phyloP scores from a whole-genome alignment of 257 asterid genomes.

The Penstemon davidsonii region DNA sequence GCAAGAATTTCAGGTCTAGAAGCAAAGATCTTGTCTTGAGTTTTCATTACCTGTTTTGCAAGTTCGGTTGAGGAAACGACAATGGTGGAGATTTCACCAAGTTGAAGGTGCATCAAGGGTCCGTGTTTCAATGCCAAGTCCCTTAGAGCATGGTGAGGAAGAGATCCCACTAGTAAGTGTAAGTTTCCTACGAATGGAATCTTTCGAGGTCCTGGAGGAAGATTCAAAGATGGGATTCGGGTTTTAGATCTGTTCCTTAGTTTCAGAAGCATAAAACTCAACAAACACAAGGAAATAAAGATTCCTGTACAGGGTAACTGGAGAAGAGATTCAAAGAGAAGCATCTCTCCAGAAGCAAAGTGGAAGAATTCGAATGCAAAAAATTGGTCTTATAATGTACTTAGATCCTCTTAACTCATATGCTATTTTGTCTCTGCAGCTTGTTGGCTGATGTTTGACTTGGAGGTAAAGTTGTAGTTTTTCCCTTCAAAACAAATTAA shows the following conservation, averaged over 20 bases:
- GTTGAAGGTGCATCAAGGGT: conserved; percentile 34
- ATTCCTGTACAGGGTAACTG: not conserved
- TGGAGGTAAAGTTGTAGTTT: no score
- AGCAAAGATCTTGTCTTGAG: conserved; percentile 29
- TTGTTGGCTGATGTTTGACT: no score
- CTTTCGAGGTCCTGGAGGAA: conserved; percentile 35
- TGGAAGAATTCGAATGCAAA: no score
- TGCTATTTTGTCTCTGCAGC: no score
- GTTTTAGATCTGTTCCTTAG: not conserved
- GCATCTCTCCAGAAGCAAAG: no score
- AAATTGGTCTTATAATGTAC: not conserved
- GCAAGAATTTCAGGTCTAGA: conserved; percentile 30
- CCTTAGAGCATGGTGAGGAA: conserved; percentile 22
- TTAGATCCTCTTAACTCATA: not conserved
- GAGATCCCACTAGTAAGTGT: conserved; percentile 26
- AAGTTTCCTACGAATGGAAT: conserved; percentile 33
- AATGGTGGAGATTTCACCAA: conserved; percentile 29
- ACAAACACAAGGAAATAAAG: conserved; percentile 11
- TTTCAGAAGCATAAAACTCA: conserved; percentile 19
- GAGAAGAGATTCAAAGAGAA: not conserved
- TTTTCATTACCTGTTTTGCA: conserved; percentile 32
- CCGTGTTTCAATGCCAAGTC: conserved; percentile 33
- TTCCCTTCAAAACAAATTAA: no score
- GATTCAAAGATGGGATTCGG: conserved; percentile 5
- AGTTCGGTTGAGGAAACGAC: conserved; percentile 33